A percentile compares a stretch with the other conserved stretches of the same genome.
These are phyloP conservation scores for Amphibolis antarctica DNA, from an alignment of 106 monocot species.

Conservation along the genomic window DNA sequence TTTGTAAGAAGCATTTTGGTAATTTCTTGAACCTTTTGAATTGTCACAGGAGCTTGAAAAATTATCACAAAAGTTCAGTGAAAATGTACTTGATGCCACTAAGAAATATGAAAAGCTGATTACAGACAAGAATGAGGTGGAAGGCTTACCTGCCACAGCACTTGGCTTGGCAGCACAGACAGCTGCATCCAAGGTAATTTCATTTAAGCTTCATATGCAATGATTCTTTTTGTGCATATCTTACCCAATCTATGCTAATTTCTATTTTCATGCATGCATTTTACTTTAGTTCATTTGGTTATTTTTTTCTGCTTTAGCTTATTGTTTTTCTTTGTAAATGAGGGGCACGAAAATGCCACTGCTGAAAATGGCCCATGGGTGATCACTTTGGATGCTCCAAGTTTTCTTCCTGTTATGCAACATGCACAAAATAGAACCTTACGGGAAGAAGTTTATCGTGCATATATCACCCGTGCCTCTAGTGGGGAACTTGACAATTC, in stretches of 20 bases:
- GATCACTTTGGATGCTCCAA: constrained; percentile 89
- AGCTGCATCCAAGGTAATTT: constrained; percentile 67
- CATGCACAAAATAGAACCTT: constrained; percentile 72
- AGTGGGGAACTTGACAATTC: constrained; percentile 84
- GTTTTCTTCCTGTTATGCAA: constrained; percentile 83
- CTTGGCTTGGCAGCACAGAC: constrained; percentile 88
- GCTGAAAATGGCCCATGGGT: constrained; percentile 95
- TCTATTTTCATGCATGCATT: not conserved
- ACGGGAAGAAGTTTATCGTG: constrained; percentile 92
- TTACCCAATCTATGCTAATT: not conserved
- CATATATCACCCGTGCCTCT: constrained; percentile 68
- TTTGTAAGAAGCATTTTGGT: not conserved
- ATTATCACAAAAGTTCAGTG: constrained; percentile 81
- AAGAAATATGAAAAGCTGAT: constrained; percentile 88
- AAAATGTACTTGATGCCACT: constrained; percentile 96
- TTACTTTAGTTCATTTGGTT: not conserved
- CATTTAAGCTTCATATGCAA: not conserved
- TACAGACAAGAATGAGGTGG: constrained; percentile 79
- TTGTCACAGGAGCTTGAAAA: constrained; percentile 72
- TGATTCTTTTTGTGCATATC: not conserved
- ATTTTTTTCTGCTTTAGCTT: not conserved
- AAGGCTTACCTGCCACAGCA: constrained; percentile 74
- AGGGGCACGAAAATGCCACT: constrained; percentile 97
- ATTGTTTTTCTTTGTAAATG: constrained; percentile 9
- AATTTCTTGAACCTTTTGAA: not conserved